Base-by-base conservation (phyloP, 2,329 filamentous ascomycete genomes). In the Apiospora sp. region DNA sequence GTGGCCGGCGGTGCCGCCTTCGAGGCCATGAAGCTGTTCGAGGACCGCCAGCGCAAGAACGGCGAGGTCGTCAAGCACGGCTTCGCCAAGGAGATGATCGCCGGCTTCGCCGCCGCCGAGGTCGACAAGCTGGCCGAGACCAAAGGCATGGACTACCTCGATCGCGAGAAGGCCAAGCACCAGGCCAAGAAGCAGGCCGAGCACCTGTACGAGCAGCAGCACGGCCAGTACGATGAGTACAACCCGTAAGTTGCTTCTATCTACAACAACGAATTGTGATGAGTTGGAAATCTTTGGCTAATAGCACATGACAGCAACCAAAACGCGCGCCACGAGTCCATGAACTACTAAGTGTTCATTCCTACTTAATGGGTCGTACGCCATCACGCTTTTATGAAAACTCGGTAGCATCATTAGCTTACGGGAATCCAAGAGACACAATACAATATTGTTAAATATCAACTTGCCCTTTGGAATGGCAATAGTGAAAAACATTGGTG, bases 11-110 rank as follows among this genome's bases (percentile, higher is more conserved):
- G 91, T 72, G 93, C 93, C 72, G 90, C 92, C 74, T 96, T 96
- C 80, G 92, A 90, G 75, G 94, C 91, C 78, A 93, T 96, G 89
- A 94, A 94, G 87, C 86, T 91, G 30, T 95, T 91, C 78, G 93
- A 95, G 84, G 91, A 95, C 82, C 86, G 89, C 78, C 92, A 95
- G 85, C 91, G 92, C 79, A 86, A 84, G 72, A 86, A 93, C 81
- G 93, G 91, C 91, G 85, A 37, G 85, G 78, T 69, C 27, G 91
- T 95, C 77, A 88, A 87, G 75, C 93, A 96, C 85, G 84, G 84
- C 58, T 92, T 94, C 79, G 94, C 94, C 80, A 96, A 96, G 86
- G 93, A 95, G 84, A 81, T 93, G 64, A 83, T 96, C 44, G 92
- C 89, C 22, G 93, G 91, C 73, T 86, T 95, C 72, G 93, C 92